Evolutionary conservation across 23 red algal genomes (phyloP), one percentile per base, ranked within the genome.

Genomic region (Gracilaria domingensis): DNA sequence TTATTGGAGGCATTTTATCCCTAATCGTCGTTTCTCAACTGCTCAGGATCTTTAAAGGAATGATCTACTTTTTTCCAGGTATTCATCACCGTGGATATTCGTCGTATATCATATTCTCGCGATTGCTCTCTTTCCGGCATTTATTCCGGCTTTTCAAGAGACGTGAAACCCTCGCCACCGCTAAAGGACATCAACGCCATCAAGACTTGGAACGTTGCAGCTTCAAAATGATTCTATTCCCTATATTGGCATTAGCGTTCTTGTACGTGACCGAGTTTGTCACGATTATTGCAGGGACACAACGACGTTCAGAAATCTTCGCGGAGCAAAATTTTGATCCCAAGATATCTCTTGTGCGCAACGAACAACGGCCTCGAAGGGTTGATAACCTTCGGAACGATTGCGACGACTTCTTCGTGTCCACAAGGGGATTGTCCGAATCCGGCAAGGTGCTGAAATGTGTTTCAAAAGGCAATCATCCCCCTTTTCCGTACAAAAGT

Each of bases 401-500:
- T 17, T 67, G 62, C 20, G 62, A 67, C 33, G 62, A 67, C 24
- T 67, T 67, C 20, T 67, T 67, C 24, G 24, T 67, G 14, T 32
- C 62, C 9, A 67, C 62, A 33, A 33, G 62, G 24, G 62, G 62
- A 1, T 1, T 67, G 24, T 67, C 20, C 13, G 62, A 67, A 32
- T 67, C 62, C 33, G 62, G 62, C 32, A 67, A 67, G 24, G 62
- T 67, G 24, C 24, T 67, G 12, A 67, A 67, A 35, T 67, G 62
- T 32, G 62, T 67, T 32, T n/a, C n/a, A n/a, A n/a, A n/a, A n/a
- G n/a, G n/a, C n/a, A n/a, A n/a, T n/a, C n/a, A n/a, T n/a, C n/a
- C n/a, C n/a, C n/a, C n/a, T n/a, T n/a, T n/a, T n/a, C n/a, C n/a
- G n/a, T n/a, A n/a, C n/a, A n/a, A n/a, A n/a, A n/a, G n/a, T n/a